Evolutionary conservation across 805 yeast species (phyloP).

Genomic region (Yamadazyma takamatsuzukensis): DNA sequence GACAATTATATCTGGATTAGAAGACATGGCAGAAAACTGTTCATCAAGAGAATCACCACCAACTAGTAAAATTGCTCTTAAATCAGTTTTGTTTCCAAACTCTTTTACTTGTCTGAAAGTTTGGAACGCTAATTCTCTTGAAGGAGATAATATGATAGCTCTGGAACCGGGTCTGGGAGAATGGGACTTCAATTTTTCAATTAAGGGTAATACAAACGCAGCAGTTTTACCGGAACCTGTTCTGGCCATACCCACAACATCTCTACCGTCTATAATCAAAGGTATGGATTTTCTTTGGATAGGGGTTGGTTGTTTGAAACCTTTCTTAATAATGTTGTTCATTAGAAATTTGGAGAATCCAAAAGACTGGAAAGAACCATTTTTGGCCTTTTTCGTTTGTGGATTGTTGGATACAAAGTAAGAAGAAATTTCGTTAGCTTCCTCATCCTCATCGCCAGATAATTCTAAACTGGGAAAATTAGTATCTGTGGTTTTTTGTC

Average conservation of each 20-base stretch:
- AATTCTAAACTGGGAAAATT: slow-evolving; percentile 50
- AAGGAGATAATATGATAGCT: slow-evolving; percentile 87
- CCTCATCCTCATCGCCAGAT: slow-evolving; percentile 45
- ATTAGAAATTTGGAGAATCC: slow-evolving; percentile 76
- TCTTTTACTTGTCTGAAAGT: slow-evolving; percentile 87
- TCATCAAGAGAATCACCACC: slow-evolving; percentile 99
- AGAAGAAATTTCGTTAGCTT: slow-evolving; percentile 32
- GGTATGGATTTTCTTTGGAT: slow-evolving; percentile 97
- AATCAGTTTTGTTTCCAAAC: slow-evolving; percentile 77
- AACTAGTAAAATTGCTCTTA: slow-evolving; percentile 75
- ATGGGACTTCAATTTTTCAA: slow-evolving; percentile 80
- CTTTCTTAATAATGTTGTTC: slow-evolving; percentile 72
- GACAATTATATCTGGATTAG: slow-evolving; percentile 89
- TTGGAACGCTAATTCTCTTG: slow-evolving; percentile 94
- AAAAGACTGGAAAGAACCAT: slow-evolving; percentile 85
- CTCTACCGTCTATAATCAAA: slow-evolving; percentile 77
- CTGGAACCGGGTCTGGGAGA: slow-evolving; percentile 85
- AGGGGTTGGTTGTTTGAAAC: slow-evolving; percentile 94
- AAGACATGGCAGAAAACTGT: slow-evolving; percentile 88
- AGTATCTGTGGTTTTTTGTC: slow-evolving; percentile 20
- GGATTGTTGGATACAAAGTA: slow-evolving; percentile 41
- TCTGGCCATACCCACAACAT: slow-evolving; percentile 99
- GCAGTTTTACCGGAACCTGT: slow-evolving; percentile 99
- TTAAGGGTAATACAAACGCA: slow-evolving; percentile 86
- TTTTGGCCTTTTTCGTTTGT: slow-evolving; percentile 56